Percentiles rank a stretch among this genome's conserved stretches.
Conservation (phyloP, 257 asterid species). For the Nicotiana otophora region DNA sequence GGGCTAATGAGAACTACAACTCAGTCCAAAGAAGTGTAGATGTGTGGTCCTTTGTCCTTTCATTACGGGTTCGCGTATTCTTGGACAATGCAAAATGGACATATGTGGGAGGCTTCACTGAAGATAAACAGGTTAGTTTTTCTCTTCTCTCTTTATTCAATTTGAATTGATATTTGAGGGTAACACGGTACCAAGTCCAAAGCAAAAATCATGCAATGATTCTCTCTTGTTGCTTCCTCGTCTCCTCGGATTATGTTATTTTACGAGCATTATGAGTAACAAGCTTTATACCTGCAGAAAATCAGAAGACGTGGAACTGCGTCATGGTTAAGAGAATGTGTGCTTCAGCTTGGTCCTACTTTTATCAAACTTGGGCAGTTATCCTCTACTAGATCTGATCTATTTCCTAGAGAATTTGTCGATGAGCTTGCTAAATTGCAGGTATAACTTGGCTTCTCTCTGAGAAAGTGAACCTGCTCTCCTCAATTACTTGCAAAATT, state of each 20-base stretch:
- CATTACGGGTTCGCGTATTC: slow-evolving; percentile 72
- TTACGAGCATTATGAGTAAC: slow-evolving; percentile 1
- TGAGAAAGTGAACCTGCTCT: neutral
- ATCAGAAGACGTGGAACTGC: slow-evolving; percentile 70
- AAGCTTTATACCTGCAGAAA: slow-evolving; percentile 29
- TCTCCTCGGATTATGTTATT: slow-evolving; percentile 4
- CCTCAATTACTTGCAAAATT: neutral
- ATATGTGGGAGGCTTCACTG: slow-evolving; percentile 71
- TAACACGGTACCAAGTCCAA: neutral
- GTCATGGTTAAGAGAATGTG: slow-evolving; percentile 81
- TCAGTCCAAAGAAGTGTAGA: slow-evolving; percentile 73
- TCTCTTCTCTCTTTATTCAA: neutral
- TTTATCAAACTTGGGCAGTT: slow-evolving; percentile 91
- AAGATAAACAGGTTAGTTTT: slow-evolving; percentile 68
- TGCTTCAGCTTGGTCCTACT: slow-evolving; percentile 95
- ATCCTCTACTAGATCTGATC: slow-evolving; percentile 92
- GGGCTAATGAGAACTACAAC: slow-evolving; percentile 93
- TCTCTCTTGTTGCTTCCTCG: neutral
- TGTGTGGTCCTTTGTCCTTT: slow-evolving; percentile 90
- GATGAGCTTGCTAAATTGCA: slow-evolving; percentile 94
- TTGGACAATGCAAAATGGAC: slow-evolving; percentile 83
- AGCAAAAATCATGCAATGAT: neutral
- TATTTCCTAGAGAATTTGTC: slow-evolving; percentile 87
- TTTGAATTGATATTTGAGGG: neutral
- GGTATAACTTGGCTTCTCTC: slow-evolving; percentile 30